Conservation (phyloP, 2,329 filamentous ascomycete species). For the Pseudogymnoascus sp. region DNA sequence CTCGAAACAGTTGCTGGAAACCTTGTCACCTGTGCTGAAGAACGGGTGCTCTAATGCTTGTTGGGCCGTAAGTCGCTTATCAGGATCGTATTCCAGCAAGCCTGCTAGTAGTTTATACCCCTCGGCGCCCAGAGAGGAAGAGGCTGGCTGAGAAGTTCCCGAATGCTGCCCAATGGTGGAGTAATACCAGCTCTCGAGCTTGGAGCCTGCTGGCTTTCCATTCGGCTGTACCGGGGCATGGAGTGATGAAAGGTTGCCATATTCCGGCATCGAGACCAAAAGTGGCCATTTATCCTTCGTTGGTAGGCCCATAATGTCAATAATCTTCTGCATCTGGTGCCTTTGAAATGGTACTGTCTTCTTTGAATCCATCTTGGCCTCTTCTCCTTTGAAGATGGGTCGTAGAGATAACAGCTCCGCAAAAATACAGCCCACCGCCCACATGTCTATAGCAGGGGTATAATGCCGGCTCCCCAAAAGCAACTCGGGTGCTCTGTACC, state of each 20-base stretch:
- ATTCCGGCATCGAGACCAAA: constrained; percentile 81
- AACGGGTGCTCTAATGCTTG: constrained; percentile 87
- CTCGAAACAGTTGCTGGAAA: constrained; percentile 83
- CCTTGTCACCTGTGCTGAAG: constrained; percentile 64
- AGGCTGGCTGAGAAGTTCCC: constrained; percentile 33
- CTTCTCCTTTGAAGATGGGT: constrained; percentile 97
- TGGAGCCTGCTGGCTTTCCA: constrained; percentile 27
- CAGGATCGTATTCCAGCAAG: constrained; percentile 87
- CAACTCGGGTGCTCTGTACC: constrained; percentile 94
- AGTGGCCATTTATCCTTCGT: constrained; percentile 85
- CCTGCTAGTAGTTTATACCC: constrained; percentile 77
- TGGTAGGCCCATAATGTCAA: constrained; percentile 89
- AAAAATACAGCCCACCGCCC: constrained; percentile 97
- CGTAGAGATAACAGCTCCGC: constrained; percentile 84
- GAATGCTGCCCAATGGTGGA: constrained; percentile 52
- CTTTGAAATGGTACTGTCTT: constrained; percentile 96
- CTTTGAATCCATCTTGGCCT: constrained; percentile 98
- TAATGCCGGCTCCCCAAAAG: constrained; percentile 92
- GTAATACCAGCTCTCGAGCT: constrained; percentile 75
- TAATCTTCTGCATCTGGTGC: constrained; percentile 98
- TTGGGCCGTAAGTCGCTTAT: constrained; percentile 78
- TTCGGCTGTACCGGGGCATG: constrained; percentile 40
- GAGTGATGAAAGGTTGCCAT: constrained; percentile 57
- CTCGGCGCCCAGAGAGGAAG: constrained; percentile 61
- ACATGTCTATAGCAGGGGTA: constrained; percentile 93